Evolutionary conservation across 2,329 filamentous ascomycete genomes (phyloP).

Genomic region (Tolypocladium endophyticum): DNA sequence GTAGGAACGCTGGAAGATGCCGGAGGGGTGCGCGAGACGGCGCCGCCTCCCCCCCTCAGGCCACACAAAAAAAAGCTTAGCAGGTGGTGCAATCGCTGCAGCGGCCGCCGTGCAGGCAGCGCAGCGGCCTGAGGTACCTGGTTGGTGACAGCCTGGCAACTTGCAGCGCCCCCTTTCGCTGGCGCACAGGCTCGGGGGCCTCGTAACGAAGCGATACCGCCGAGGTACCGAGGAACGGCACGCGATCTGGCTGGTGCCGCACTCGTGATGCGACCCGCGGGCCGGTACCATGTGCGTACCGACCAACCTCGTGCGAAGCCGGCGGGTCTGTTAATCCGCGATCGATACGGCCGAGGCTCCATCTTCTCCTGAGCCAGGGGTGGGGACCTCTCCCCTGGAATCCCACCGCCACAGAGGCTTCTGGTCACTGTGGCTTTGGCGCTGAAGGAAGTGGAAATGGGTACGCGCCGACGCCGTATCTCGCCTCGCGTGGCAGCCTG

Average conservation of each 20-base stretch:
- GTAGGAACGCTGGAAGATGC: neutral
- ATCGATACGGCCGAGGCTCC: neutral
- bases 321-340: neutral
- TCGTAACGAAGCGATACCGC: neutral
- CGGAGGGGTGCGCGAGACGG: neutral
- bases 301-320: neutral
- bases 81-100: neutral
- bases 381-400: neutral
- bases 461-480: neutral
- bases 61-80: neutral
- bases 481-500: neutral
- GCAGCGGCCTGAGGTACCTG: neutral
- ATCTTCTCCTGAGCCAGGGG: conserved; percentile 1
- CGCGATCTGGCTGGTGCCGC: neutral
- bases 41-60: neutral
- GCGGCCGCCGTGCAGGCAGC: neutral
- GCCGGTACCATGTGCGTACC: neutral
- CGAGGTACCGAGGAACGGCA: neutral
- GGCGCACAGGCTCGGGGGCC: neutral
- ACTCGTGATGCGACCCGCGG: neutral
- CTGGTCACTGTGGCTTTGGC: neutral
- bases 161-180: neutral
- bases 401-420: neutral
- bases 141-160: neutral
- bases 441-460: neutral